phyloP scores from a whole-genome alignment of 2,329 filamentous ascomycete species.

The Sclerotinia glacialis region DNA sequence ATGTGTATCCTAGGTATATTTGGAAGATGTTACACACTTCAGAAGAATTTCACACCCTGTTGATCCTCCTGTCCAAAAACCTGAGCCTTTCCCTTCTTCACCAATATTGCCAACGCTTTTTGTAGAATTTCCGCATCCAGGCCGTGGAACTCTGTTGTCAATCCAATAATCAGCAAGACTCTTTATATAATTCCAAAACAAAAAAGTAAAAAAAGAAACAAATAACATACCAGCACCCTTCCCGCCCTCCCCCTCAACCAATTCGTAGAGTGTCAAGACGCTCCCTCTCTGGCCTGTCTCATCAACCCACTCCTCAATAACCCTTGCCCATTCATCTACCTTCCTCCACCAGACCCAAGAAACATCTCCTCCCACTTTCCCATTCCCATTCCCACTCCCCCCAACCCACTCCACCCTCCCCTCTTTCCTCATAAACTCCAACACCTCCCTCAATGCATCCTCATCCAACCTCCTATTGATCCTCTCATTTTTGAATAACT shows the following conservation, averaged over 20 bases:
- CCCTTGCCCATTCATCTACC: constrained; percentile 84
- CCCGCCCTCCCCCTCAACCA: constrained; percentile 82
- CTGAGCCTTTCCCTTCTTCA: constrained; percentile 88
- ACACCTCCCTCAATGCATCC: constrained; percentile 55
- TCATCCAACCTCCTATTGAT: constrained; percentile 52
- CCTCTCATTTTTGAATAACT: constrained; percentile 56
- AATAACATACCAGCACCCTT: constrained; percentile 55
- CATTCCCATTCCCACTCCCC: constrained; percentile 53
- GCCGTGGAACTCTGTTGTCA: constrained; percentile 69
- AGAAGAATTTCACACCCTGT: constrained; percentile 96
- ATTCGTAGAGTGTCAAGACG: constrained; percentile 89
- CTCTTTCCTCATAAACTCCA: constrained; percentile 58
- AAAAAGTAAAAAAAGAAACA: not conserved
- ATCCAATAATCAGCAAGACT: constrained; percentile 5
- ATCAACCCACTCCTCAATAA: constrained; percentile 50
- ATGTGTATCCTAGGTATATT: not conserved
- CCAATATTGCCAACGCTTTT: constrained; percentile 74
- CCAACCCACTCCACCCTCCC: constrained; percentile 68
- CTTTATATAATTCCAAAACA: not conserved
- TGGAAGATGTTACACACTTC: not conserved
- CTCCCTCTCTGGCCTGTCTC: constrained; percentile 83
- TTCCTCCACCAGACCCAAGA: constrained; percentile 82
- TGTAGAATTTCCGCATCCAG: constrained; percentile 80
- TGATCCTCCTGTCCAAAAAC: constrained; percentile 88
- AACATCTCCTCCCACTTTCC: constrained; percentile 47